Conservation (phyloP, 805 yeast genomes). For the Yamadazyma nakazawae region DNA sequence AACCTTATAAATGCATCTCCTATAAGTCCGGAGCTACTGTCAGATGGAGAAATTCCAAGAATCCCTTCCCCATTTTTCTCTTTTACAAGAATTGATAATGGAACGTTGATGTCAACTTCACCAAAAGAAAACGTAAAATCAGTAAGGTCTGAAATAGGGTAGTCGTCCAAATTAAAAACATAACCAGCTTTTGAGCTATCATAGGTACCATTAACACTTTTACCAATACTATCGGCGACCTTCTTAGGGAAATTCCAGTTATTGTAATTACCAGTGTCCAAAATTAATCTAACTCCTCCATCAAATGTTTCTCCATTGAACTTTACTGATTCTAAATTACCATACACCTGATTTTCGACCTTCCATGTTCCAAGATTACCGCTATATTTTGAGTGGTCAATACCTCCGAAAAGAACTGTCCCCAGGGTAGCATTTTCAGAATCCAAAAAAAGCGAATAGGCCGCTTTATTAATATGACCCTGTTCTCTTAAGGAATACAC, state of each 20-base stretch:
- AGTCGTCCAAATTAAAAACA: slow-evolving; percentile 6
- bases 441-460: slow-evolving; percentile 37
- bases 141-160: slow-evolving; percentile 6
- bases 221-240: slow-evolving; percentile 4
- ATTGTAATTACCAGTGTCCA: slow-evolving; percentile 19
- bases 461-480: slow-evolving; percentile 19
- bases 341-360: slow-evolving; percentile 15
- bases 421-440: slow-evolving; percentile 21
- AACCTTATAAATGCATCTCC: slow-evolving; percentile 66
- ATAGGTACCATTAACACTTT: slow-evolving; percentile 9
- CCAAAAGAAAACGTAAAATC: slow-evolving; percentile 11
- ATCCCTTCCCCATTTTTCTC: slow-evolving; percentile 4
- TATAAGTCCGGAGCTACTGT: neutral
- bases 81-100: slow-evolving; percentile 14
- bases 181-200: slow-evolving; percentile 11
- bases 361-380: slow-evolving; percentile 1
- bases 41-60: slow-evolving; percentile 2
- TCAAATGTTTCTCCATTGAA: neutral
- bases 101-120: slow-evolving; percentile 11
- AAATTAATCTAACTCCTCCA: slow-evolving; percentile 5
- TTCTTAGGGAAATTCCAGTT: slow-evolving; percentile 12
- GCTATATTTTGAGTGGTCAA: slow-evolving; percentile 23
- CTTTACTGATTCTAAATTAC: slow-evolving; percentile 10
- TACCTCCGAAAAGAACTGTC: slow-evolving; percentile 30
- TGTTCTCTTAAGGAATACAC: slow-evolving; percentile 11